Evolutionary conservation across 192 early-diverging fungal species (phyloP).

Genomic region (Allomyces macrogynus): DNA sequence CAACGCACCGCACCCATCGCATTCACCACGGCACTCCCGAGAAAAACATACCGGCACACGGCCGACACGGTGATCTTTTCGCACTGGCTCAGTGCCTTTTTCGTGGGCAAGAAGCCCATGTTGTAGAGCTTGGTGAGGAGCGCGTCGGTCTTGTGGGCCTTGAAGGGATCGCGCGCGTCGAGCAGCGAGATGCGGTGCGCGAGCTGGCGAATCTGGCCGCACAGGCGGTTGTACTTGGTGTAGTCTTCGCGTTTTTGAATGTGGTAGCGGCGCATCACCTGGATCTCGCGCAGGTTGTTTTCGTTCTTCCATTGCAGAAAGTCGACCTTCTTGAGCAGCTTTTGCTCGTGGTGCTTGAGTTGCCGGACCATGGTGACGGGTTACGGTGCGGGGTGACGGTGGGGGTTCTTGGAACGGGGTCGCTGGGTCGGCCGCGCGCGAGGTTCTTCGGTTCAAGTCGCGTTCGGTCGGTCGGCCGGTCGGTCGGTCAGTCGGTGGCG

Average conservation of each 20-base stretch:
- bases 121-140: slow-evolving; percentile 69
- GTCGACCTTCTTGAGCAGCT: slow-evolving; percentile 87
- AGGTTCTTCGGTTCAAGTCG: too few relatives aligned
- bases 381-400: too few relatives aligned
- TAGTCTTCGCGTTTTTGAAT: slow-evolving; percentile 65
- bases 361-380: slow-evolving; percentile 22
- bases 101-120: slow-evolving; percentile 63
- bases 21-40: too few relatives aligned
- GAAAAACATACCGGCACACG: slow-evolving; percentile 44
- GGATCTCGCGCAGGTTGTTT: slow-evolving; percentile 57
- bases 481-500: too few relatives aligned
- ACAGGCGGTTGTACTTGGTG: slow-evolving; percentile 58
- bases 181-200: slow-evolving; percentile 66
- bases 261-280: slow-evolving; percentile 74
- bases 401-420: too few relatives aligned
- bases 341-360: slow-evolving; percentile 85
- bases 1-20: too few relatives aligned
- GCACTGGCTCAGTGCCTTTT: slow-evolving; percentile 51
- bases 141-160: slow-evolving; percentile 45
- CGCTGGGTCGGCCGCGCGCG: too few relatives aligned
- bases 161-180: slow-evolving; percentile 65
- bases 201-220: slow-evolving; percentile 57
- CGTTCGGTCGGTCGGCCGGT: too few relatives aligned
- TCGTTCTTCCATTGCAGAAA: slow-evolving; percentile 81
- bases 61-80: slow-evolving; percentile 67